A percentile compares a stretch with the other conserved stretches of the same genome.
These are phyloP conservation scores for Trifolium repens DNA, from an alignment of 306 rosid species.

Conservation along the genomic window DNA sequence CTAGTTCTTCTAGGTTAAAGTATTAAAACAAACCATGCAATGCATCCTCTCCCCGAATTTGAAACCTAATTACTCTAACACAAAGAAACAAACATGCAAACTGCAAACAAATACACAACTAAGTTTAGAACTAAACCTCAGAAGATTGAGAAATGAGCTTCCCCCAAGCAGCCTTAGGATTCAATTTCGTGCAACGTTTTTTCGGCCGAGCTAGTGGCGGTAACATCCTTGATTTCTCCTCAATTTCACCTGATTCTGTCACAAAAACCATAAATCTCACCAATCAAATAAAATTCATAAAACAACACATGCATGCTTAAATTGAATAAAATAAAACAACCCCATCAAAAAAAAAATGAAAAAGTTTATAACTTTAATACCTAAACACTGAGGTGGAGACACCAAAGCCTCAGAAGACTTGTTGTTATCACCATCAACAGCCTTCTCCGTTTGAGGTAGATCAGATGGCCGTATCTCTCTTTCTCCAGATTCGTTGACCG, in stretches of 20 bases:
- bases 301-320: conserved; percentile 44
- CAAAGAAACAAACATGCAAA: conserved; percentile 22
- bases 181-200: conserved; percentile 55
- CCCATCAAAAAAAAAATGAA: conserved; percentile 17
- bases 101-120: not conserved
- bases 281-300: conserved; percentile 24
- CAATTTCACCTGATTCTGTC: conserved; percentile 54
- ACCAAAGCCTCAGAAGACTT: conserved; percentile 64
- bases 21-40: not conserved
- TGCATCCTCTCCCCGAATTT: not conserved
- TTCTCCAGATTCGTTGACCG: conserved; percentile 73
- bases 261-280: conserved; percentile 41
- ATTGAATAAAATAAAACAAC: conserved; percentile 4
- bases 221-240: conserved; percentile 54
- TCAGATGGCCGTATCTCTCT: conserved; percentile 68
- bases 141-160: conserved; percentile 90
- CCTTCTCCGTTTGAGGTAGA: conserved; percentile 66
- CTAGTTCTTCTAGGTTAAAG: not conserved
- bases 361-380: conserved; percentile 41
- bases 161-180: conserved; percentile 72
- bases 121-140: conserved; percentile 62
- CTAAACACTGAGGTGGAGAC: conserved; percentile 65
- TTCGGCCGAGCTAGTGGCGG: conserved; percentile 49
- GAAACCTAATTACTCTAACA: not conserved
- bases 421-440: conserved; percentile 59